Evolutionary conservation across 306 rosid genomes (phyloP).

Genomic region (Cercis canadensis): DNA sequence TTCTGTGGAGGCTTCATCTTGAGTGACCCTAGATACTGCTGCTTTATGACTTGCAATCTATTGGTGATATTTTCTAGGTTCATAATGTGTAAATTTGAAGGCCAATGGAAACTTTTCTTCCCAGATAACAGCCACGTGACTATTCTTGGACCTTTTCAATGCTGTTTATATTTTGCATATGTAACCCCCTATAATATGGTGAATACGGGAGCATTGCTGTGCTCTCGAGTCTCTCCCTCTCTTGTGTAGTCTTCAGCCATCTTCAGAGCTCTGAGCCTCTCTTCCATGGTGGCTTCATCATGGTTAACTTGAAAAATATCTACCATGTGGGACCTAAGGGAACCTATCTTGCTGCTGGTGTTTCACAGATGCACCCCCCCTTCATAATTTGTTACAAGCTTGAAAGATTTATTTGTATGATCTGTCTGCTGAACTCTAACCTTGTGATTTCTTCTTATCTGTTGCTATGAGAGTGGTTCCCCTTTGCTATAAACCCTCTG

Average conservation of each 20-base stretch:
- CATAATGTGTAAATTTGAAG: too few relatives aligned
- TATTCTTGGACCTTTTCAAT: not conserved
- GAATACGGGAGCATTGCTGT: not conserved
- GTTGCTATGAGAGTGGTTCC: conserved; percentile 12
- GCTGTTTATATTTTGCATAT: not conserved
- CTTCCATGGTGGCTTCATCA: too few relatives aligned
- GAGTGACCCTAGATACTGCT: too few relatives aligned
- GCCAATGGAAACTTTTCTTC: not conserved
- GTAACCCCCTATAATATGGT: not conserved
- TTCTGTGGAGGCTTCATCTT: too few relatives aligned
- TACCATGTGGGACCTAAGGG: too few relatives aligned
- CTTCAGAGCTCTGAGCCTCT: not conserved
- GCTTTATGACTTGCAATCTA: too few relatives aligned
- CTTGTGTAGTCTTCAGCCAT: not conserved
- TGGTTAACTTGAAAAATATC: too few relatives aligned
- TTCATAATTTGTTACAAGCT: not conserved
- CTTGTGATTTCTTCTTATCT: conserved; percentile 2
- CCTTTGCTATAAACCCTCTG: not conserved
- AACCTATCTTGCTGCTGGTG: not conserved
- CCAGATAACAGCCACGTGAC: not conserved
- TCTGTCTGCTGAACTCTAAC: not conserved
- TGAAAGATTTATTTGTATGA: not conserved
- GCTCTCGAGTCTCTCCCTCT: not conserved
- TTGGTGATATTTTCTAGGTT: too few relatives aligned
- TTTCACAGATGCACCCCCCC: not conserved